phyloP scores from a whole-genome alignment of 2,329 filamentous ascomycete species.

The Beauveria medogensis region DNA sequence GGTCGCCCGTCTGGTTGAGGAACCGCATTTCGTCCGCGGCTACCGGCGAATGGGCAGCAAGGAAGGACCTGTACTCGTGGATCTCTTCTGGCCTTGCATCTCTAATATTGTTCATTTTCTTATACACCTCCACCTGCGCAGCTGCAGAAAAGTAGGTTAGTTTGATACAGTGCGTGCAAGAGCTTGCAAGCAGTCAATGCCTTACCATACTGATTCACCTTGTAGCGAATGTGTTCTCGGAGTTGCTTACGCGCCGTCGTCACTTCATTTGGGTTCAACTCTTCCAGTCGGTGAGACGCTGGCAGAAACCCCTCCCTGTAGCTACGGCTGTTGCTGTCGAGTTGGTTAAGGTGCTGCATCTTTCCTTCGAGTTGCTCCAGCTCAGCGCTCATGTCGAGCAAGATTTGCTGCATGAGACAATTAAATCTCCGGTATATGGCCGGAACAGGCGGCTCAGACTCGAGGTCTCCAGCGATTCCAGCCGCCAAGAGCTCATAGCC shows the following conservation, averaged over 20 bases:
- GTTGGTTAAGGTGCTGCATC: constrained; percentile 58
- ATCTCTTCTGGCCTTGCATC: constrained; percentile 18
- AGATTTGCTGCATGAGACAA: constrained; percentile 69
- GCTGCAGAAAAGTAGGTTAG: constrained; percentile 41
- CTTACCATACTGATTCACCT: constrained; percentile 61
- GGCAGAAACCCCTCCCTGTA: constrained; percentile 39
- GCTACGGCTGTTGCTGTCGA: constrained; percentile 41
- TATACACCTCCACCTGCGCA: constrained; percentile 10
- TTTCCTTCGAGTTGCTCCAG: constrained; percentile 74
- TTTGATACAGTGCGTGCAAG: not conserved
- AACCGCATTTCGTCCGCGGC: constrained; percentile 53
- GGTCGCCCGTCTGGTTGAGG: constrained; percentile 45
- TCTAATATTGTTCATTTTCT: not conserved
- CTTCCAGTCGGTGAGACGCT: constrained; percentile 52
- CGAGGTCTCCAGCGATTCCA: constrained; percentile 31
- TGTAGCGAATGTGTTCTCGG: constrained; percentile 54
- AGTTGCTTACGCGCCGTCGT: constrained; percentile 54
- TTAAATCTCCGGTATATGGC: constrained; percentile 82
- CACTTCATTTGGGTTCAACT: constrained; percentile 45
- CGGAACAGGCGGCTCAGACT: constrained; percentile 22
- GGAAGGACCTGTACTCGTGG: constrained; percentile 42
- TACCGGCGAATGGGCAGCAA: constrained; percentile 46
- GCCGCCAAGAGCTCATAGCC: constrained; percentile 58
- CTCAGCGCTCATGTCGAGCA: constrained; percentile 81
- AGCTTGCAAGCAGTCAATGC: not conserved